Base-by-base conservation (phyloP, 805 yeast species). In the Candida methanosorbosa region DNA sequence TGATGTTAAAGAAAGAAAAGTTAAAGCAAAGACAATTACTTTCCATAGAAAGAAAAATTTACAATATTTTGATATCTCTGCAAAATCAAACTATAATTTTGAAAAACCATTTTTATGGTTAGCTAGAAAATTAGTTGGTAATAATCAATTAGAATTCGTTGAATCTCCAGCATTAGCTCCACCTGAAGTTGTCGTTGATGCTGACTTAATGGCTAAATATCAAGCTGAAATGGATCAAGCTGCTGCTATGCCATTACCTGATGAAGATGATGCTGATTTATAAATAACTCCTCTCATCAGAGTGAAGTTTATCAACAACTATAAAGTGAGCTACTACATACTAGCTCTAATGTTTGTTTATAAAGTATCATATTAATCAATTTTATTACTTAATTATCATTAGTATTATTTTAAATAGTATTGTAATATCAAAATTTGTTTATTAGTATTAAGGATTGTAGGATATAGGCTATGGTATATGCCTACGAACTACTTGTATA, bases 41-140 rank as follows among this genome's bases (percentile, higher is more conserved):
- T 92, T 92, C 96, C 99, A 92, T 86, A 84, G 99, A 79, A 92
- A 92, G 94, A 92, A 92, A 81, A 92, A 92, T 75, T 77, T 92
- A 66, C 99, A 92, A 72, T 92, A 92, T 75, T 92, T 92, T 74
- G 99, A 92, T 69, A 92, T 92, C 63, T 90, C 97, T 41, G 99
- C 99, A 66, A 92, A 92, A 74, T 92, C 98, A 48, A 92, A 92
- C 77, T 92, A 92, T 76, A 94, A 92, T 78, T 92, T 92, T 57
- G 99, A 92, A 75, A 92, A 94, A 75, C 99, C 99, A 48, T 92
- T 92, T 83, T 79, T 92, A 68, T 92, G 99, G 99, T 84, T 92
- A 59, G 98, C 99, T 36, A 85, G 98, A 79, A 92, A 92, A 72
- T 78, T 92, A 57, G 95, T 86, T 50, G 99, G 97, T 68, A 86